A percentile compares a stretch with the other conserved stretches of the same genome.
These are phyloP conservation scores for Botrytis porri DNA, from an alignment of 2,329 filamentous ascomycete species.

Conservation along the genomic window DNA sequence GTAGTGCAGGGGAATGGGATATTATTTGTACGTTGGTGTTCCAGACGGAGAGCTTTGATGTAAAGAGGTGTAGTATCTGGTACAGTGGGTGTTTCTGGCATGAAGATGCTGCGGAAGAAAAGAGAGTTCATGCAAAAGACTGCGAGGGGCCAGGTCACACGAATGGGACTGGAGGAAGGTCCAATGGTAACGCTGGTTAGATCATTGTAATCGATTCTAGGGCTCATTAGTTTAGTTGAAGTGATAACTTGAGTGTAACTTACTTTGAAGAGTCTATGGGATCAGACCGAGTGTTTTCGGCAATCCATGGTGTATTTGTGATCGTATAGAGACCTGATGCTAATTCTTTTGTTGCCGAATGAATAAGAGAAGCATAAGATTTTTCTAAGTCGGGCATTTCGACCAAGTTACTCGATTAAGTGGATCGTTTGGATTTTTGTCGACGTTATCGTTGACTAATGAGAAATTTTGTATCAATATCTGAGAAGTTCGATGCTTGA, in stretches of 20 bases:
- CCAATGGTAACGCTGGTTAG: not conserved
- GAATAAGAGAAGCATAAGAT: not conserved
- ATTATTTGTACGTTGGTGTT: not conserved
- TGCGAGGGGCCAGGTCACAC: not conserved
- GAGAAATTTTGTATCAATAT: not conserved
- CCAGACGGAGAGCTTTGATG: not conserved
- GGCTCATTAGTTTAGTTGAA: not conserved
- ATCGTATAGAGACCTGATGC: not conserved
- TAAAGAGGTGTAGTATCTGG: not conserved
- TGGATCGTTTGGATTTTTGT: not conserved
- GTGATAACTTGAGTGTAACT: accelerated
- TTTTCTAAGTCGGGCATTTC: not conserved
- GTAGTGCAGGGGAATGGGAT: not conserved
- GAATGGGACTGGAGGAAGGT: not conserved
- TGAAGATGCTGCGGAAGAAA: conserved; percentile 5
- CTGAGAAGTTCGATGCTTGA: not conserved
- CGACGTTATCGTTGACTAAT: not conserved
- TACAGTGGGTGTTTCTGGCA: not conserved
- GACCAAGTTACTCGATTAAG: not conserved
- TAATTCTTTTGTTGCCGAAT: no score
- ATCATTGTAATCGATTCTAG: not conserved
- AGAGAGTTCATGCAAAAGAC: not conserved
- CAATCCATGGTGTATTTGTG: not conserved
- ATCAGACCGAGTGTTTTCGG: not conserved
- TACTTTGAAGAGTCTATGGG: not conserved